Percentiles rank a stretch among this genome's conserved stretches.
Conservation (phyloP, 2,329 filamentous ascomycete genomes). For the Epichloe elymi region DNA sequence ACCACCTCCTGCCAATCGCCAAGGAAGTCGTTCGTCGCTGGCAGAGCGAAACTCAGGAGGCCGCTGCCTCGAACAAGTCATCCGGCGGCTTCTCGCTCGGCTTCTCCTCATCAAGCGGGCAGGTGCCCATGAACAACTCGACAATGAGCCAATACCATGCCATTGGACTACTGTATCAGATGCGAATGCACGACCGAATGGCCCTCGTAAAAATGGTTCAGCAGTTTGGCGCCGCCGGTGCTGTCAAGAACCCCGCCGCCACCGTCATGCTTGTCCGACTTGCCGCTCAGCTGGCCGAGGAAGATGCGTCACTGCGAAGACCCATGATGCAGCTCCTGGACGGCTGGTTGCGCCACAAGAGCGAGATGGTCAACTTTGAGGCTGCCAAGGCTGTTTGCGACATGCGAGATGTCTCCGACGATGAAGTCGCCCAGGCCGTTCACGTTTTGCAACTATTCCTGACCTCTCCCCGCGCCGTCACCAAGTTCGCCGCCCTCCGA, state of each 20-base stretch:
- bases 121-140: constrained; percentile 75
- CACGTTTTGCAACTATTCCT: constrained; percentile 95
- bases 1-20: constrained; percentile 92
- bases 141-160: constrained; percentile 98
- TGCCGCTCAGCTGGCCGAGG: constrained; percentile 85
- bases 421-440: constrained; percentile 81
- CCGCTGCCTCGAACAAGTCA: constrained; percentile 79
- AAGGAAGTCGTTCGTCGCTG: constrained; percentile 91
- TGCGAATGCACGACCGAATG: constrained; percentile 96
- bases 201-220: constrained; percentile 99
- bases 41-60: constrained; percentile 98
- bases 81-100: constrained; percentile 82
- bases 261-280: constrained; percentile 85
- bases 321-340: constrained; percentile 97
- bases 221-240: constrained; percentile 83
- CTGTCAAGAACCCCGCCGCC: constrained; percentile 88
- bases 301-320: constrained; percentile 76
- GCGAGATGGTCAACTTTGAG: constrained; percentile 99
- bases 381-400: constrained; percentile 96
- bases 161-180: constrained; percentile 93
- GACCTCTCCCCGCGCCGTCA: constrained; percentile 86
- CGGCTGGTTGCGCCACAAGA: constrained; percentile 95
- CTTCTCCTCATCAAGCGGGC: constrained; percentile 67
- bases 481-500: constrained; percentile 92
- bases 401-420: constrained; percentile 83